phyloP scores from a whole-genome alignment of 78 protist genomes.

The slime mould (Dictyostelium discoideum) region DNA sequence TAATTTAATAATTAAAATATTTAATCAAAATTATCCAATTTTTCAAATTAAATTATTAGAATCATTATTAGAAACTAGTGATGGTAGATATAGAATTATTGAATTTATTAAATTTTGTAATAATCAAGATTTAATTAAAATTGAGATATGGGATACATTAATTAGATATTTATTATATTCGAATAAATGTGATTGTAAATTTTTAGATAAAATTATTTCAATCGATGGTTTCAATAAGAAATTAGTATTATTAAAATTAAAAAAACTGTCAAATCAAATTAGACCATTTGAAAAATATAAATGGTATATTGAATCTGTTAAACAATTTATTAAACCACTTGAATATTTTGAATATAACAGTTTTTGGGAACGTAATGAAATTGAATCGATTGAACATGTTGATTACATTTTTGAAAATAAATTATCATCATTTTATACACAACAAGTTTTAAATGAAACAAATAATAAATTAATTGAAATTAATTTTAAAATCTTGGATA shows the following conservation, averaged over 20 bases:
- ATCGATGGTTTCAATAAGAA: not conserved
- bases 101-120: not conserved
- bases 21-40: not conserved
- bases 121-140: not conserved
- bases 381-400: not conserved
- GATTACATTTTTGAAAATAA: not conserved
- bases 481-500: not conserved
- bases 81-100: not conserved
- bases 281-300: not conserved
- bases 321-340: not conserved
- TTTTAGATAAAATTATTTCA: not conserved
- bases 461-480: not conserved
- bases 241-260: not conserved
- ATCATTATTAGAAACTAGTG: not conserved
- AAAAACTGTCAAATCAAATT: not conserved
- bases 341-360: not conserved
- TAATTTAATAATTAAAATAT: not conserved
- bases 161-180: not conserved
- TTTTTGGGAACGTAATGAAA: not conserved
- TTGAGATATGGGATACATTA: not conserved
- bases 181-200: not conserved
- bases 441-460: not conserved
- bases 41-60: not conserved
- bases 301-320: not conserved
- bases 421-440: not conserved